Evolutionary conservation across 2,329 filamentous ascomycete species (phyloP).

Genomic region (Curvularia sp.): DNA sequence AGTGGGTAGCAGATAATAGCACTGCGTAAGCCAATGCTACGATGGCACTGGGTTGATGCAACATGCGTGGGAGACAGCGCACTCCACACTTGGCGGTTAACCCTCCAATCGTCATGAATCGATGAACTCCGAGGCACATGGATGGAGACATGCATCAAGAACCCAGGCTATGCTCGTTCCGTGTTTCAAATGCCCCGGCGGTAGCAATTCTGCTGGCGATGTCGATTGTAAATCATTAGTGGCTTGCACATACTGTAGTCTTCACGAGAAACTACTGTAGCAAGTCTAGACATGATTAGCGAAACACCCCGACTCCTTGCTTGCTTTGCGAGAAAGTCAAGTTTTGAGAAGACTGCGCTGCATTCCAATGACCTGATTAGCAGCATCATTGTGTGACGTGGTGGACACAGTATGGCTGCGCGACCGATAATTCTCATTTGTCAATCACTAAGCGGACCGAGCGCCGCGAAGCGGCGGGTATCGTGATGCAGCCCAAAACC

Average conservation of each 20-base stretch:
- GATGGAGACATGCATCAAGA: not conserved
- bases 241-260: not conserved
- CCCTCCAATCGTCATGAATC: conserved; percentile 17
- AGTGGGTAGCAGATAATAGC: conserved; percentile 23
- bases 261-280: not conserved
- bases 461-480: conserved; percentile 12
- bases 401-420: conserved; percentile 33
- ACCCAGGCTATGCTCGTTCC: not conserved
- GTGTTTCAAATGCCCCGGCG: not conserved
- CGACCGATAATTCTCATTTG: conserved; percentile 29
- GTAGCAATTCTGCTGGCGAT: not conserved
- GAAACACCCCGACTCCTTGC: conserved; percentile 26
- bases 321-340: conserved; percentile 1
- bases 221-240: not conserved
- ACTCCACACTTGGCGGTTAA: conserved; percentile 39
- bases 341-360: conserved; percentile 32
- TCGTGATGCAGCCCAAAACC: conserved; percentile 1
- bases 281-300: conserved; percentile 24
- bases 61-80: conserved; percentile 38
- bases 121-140: conserved; percentile 6
- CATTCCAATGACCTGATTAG: conserved; percentile 23
- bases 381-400: conserved; percentile 45
- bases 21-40: conserved; percentile 26
- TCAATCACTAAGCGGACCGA: conserved; percentile 27
- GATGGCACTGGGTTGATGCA: conserved; percentile 18